Evolutionary conservation across 2,329 filamentous ascomycete species (phyloP).

Genomic region (Xylaria sp.): DNA sequence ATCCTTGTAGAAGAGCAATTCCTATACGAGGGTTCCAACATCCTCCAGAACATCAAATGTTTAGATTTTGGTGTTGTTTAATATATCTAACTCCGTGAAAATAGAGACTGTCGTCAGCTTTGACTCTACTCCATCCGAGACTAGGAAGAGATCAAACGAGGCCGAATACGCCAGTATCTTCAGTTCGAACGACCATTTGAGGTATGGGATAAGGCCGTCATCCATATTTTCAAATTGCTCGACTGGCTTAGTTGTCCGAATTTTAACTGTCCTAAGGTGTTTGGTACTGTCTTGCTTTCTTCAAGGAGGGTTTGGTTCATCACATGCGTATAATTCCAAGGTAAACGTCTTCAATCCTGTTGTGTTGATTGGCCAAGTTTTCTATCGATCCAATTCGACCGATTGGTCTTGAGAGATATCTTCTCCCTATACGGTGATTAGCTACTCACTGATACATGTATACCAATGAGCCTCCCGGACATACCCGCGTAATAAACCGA

Average conservation of each 20-base stretch:
- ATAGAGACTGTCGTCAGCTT: not conserved
- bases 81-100: no score
- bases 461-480: not conserved
- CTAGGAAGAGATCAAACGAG: not conserved
- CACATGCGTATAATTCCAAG: not conserved
- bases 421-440: slow-evolving; percentile 3
- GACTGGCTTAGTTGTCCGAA: not conserved
- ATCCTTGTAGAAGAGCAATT: no score
- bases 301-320: slow-evolving; percentile 1
- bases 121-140: slow-evolving; percentile 5
- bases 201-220: not conserved
- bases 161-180: slow-evolving; percentile 16
- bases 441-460: not conserved
- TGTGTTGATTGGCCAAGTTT: not conserved
- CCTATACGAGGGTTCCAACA: no score
- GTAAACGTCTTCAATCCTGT: not conserved
- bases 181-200: not conserved
- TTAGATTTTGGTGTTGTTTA: no score
- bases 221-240: not conserved
- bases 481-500: slow-evolving; percentile 19
- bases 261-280: not conserved
- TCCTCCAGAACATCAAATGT: no score
- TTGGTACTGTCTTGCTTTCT: not conserved
- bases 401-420: slow-evolving; percentile 1
- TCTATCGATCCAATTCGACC: not conserved